Evolutionary conservation across 495 filamentous ascomycete genomes (phyloP), one percentile per base, ranked within the genome.

Genomic region (Clohesyomyces aquaticus): DNA sequence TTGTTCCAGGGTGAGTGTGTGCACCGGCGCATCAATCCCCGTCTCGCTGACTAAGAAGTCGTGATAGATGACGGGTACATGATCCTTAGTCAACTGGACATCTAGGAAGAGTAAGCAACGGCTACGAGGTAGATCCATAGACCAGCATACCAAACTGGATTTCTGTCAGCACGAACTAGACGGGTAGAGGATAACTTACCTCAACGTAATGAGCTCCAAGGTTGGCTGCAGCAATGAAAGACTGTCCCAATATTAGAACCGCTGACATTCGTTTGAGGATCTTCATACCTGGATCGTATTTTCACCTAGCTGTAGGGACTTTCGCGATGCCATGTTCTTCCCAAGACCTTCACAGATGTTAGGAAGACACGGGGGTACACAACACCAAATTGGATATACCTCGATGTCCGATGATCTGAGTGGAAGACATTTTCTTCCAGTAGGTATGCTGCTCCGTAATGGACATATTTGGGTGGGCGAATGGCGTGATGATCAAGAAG

Each of bases 31-130:
- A 75, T 99, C 95, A 59, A 96, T 96, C 0, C 95, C 95, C 0
- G 95, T 99, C 77, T 99, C 95, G 72, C 91, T 96, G 74, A 99
- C 94, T 16, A 99, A 81, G 69, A 99, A 99, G 75, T 99, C 95
- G 74, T 99, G 95, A 74, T 99, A 99, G 68, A 99, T 96, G 69
- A 99, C 93, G 18, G 95, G 95, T 8, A 99, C 91, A 75, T 94
- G 93, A 72, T 99, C 95, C 71, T 99, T 99, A 18, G 95, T 99
- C 49, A 99, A 80, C 72, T 99, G 95, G 1, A 99, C 94, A 72
- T 98, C 94, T 70, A 14, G 32, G 14, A 38, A 38, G 32, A 38
- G 32, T 38, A 38, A 38, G 32, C 32, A 14, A 38, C 14, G 6
- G 32, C 14, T 38, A 14, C 32, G 6, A 14, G 6, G 6, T 38